These are phyloP conservation scores for Mychonastes homosphaera DNA, from an alignment of 139 green algal genomes.

Conservation along the genomic window DNA sequence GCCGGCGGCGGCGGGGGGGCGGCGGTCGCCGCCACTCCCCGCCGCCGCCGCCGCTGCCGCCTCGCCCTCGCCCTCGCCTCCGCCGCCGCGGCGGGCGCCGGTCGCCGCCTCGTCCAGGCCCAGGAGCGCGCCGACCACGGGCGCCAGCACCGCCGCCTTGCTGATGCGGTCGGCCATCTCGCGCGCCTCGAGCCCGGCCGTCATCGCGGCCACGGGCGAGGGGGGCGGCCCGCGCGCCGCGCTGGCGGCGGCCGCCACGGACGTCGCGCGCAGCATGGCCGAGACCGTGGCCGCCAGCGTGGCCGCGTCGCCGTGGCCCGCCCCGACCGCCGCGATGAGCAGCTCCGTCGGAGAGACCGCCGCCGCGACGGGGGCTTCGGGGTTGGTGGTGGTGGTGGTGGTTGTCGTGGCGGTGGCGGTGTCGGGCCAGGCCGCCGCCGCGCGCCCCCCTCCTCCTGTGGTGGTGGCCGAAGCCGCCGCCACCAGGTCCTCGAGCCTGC, in stretches of 20 bases:
- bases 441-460: conserved; percentile 5
- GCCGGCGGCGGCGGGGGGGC: too few relatives aligned
- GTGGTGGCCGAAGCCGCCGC: neutral
- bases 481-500: conserved; percentile 29
- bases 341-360: neutral
- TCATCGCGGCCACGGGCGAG: neutral
- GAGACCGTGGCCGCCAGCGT: neutral
- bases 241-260: neutral
- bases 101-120: conserved; percentile 26
- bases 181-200: neutral
- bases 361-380: neutral
- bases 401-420: neutral
- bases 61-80: neutral
- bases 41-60: too few relatives aligned
- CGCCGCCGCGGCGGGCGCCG: neutral
- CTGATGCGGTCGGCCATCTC: conserved; percentile 25
- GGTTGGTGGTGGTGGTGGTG: neutral
- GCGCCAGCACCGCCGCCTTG: conserved; percentile 32
- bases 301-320: neutral
- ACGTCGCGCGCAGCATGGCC: neutral
- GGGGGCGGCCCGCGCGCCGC: neutral
- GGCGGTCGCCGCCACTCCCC: too few relatives aligned
- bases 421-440: neutral
- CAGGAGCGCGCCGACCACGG: conserved; percentile 44
- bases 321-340: neutral